Evolutionary conservation across 2,329 filamentous ascomycete genomes (phyloP), one percentile per base, ranked within the genome.

Genomic region (Pseudopyricularia cyperi): DNA sequence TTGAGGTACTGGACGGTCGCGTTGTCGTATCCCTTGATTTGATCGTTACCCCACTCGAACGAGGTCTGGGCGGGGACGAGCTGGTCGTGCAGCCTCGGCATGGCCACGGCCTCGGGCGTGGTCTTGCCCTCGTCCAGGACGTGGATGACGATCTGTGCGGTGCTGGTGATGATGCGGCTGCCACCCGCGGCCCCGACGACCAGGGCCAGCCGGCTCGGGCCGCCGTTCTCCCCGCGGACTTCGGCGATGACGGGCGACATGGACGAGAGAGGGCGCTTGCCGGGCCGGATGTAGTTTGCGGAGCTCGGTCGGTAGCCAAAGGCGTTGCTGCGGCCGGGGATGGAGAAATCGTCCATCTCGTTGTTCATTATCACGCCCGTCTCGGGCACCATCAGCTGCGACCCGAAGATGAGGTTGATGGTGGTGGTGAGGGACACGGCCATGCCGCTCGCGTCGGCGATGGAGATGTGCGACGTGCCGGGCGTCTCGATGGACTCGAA

Each of bases 351-450:
- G 69, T 79, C 73, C 70, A 75, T 75, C 59, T 79, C 72, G 55
- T 77, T 67, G 61, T 78, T 80, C 68, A 90, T 82, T 51, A 90
- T 84, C 44, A 93, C 71, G 3, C 88, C 88, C 0, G 87, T 93
- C 61, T 93, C 87, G 0, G 88, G 88, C 0, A 93, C 79, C 59
- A 93, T 79, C 46, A 94, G 60, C 3, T 77, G 75, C 8, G 81
- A 87, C 11, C 89, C 89, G 58, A 94, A 95, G 2, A 87, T 71
- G 7, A 89, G 71, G 63, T 95, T 95, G 55, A 94, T 71, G 0
- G 89, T 94, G 0, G 87, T 89, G 0, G 89, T 94, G 2, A 89
- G 70, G 0, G 85, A 85, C 49, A 94, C 76, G 8, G 86, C 77
- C 57, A 95, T 66, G 0, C 89, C 89, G 1, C 73, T 77, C 39